Evolutionary conservation across 352 stramenopile genomes (phyloP).

Genomic region (Phytophthora pini): DNA sequence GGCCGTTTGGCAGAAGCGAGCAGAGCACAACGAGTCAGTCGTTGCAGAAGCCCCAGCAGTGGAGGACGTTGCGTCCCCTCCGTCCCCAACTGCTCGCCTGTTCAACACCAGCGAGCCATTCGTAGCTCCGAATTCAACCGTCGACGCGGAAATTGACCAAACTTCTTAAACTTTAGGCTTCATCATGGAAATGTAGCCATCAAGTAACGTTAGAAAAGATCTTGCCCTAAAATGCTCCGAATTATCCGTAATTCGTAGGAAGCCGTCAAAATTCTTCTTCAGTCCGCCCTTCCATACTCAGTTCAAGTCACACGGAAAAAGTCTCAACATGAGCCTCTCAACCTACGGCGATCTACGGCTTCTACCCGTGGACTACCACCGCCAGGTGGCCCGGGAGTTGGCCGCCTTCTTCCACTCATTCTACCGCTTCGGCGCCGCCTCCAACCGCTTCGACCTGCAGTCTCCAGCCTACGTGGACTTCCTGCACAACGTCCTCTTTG

Average conservation of each 20-base stretch:
- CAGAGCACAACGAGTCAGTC: slow-evolving; percentile 44
- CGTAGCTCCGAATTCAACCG: neutral
- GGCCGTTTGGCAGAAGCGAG: slow-evolving; percentile 67
- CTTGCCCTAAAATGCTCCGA: too few species aligned
- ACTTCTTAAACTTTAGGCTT: slow-evolving; percentile 5
- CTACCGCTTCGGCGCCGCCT: slow-evolving; percentile 70
- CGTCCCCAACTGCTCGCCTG: slow-evolving; percentile 28
- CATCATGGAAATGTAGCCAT: slow-evolving; percentile 22
- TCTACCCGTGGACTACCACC: slow-evolving; percentile 74
- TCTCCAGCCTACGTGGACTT: slow-evolving; percentile 65
- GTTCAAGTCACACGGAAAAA: slow-evolving; percentile 17
- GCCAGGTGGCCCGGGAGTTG: slow-evolving; percentile 68
- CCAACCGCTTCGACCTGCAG: slow-evolving; percentile 62
- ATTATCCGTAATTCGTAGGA: too few species aligned
- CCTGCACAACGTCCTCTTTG: slow-evolving; percentile 75
- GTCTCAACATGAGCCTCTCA: slow-evolving; percentile 20
- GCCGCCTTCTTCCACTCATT: slow-evolving; percentile 82
- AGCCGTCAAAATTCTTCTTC: neutral
- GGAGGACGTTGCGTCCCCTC: slow-evolving; percentile 8
- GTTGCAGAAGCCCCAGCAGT: neutral
- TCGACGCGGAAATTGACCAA: slow-evolving; percentile 10
- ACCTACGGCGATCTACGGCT: slow-evolving; percentile 49
- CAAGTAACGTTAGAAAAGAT: neutral
- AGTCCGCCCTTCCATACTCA: slow-evolving; percentile 12
- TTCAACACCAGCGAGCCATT: slow-evolving; percentile 7